phyloP scores from a whole-genome alignment of 345 rosid species.

The Carallia pectinifolia region DNA sequence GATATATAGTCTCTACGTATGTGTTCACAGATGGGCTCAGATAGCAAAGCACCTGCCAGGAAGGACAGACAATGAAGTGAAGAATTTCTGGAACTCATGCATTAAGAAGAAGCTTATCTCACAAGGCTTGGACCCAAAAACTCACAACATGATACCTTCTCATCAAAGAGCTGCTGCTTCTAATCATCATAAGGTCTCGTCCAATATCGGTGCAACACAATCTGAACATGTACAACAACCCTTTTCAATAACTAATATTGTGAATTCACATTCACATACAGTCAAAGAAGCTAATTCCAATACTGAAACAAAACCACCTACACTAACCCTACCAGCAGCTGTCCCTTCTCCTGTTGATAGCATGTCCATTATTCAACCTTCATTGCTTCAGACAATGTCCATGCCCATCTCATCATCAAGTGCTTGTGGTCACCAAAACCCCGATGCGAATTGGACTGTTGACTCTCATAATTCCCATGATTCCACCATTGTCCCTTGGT shows the following conservation, averaged over 20 bases:
- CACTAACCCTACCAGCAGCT: constrained; percentile 14
- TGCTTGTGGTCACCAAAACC: constrained; percentile 19
- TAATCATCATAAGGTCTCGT: constrained; percentile 9
- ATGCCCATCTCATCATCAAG: constrained; percentile 1
- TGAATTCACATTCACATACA: constrained; percentile 8
- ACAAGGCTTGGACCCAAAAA: constrained; percentile 39
- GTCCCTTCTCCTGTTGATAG: neutral
- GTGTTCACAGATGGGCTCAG: constrained; percentile 70
- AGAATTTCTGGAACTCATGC: constrained; percentile 80
- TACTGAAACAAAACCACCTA: constrained; percentile 18
- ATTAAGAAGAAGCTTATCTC: constrained; percentile 66
- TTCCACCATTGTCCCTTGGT: constrained; percentile 13
- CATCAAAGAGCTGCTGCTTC: constrained; percentile 29
- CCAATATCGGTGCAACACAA: constrained; percentile 13
- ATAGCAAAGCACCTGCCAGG: constrained; percentile 82
- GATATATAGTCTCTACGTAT: too few relatives aligned
- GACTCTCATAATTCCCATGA: constrained; percentile 20
- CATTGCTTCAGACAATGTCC: neutral
- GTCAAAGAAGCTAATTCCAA: neutral
- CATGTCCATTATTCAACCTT: neutral
- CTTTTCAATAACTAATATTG: constrained; percentile 18
- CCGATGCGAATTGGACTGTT: constrained; percentile 9
- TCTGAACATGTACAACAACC: constrained; percentile 16
- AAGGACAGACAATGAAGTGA: constrained; percentile 76
- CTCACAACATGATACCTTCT: constrained; percentile 25